A percentile compares a stretch with the other conserved stretches of the same genome.
Evolutionary conservation across 2,329 filamentous ascomycete species (phyloP).

Genomic region (Aureobasidium zeae): DNA sequence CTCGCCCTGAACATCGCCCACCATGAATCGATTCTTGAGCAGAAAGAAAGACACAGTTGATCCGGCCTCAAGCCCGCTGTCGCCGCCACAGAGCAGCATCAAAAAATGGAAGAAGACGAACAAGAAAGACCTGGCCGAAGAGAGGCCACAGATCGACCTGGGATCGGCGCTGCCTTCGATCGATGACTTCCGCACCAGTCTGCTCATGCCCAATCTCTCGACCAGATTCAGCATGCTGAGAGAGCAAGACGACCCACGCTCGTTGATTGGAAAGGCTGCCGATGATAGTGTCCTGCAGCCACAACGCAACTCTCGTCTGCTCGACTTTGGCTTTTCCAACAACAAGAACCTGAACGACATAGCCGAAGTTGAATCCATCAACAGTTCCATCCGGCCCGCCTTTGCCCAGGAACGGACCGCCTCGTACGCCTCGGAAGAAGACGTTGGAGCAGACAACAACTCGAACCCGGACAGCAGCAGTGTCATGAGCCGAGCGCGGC

Average conservation of each 20-base stretch:
- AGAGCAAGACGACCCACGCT: constrained; percentile 86
- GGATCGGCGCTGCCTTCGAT: constrained; percentile 63
- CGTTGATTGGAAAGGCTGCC: constrained; percentile 84
- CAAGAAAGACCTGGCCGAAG: constrained; percentile 42
- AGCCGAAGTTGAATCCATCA: constrained; percentile 78
- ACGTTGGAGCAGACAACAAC: constrained; percentile 56
- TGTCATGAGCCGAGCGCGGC: constrained; percentile 79
- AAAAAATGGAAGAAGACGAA: constrained; percentile 40
- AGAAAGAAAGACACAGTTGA: constrained; percentile 65
- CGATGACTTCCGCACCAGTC: constrained; percentile 89
- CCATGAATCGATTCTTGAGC: constrained; percentile 69
- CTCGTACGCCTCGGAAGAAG: constrained; percentile 56
- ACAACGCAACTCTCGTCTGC: constrained; percentile 67
- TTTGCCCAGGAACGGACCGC: constrained; percentile 49
- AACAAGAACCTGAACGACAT: constrained; percentile 65
- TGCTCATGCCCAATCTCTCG: constrained; percentile 90
- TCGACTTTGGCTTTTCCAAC: constrained; percentile 54
- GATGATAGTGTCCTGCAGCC: constrained; percentile 87
- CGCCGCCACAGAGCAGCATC: constrained; percentile 16
- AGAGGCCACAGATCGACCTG: constrained; percentile 63
- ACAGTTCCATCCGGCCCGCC: constrained; percentile 50
- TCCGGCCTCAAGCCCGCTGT: constrained; percentile 29
- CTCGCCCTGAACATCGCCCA: constrained; percentile 14
- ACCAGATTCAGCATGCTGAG: constrained; percentile 93
- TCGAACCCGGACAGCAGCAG: constrained; percentile 51